Base-by-base conservation (phyloP, 2,329 filamentous ascomycete genomes). In the Clarireedia homoeocarpa region DNA sequence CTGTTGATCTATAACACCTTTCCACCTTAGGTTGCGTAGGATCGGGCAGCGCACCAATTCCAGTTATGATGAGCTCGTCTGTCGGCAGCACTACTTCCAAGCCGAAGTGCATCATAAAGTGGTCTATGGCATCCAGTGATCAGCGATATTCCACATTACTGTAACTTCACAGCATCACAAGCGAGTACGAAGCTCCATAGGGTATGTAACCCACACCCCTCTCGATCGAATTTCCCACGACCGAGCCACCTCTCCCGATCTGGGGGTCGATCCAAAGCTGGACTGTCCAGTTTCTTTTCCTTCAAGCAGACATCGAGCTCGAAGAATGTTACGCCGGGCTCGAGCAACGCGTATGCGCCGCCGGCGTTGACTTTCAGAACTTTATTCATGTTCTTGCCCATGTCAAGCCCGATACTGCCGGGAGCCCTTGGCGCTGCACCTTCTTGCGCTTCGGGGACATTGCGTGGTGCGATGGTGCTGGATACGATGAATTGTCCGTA, bases 301-400 rank as follows among this genome's bases (percentile, higher is more conserved):
- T 72, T 67, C n/a, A 80, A 65, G 51, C 77, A 71, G n/a, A 80
- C 71, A 58, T 81, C 72, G 6, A 82, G 68, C 27, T 73, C 72
- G 54, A 75, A 74, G 62, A 75, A 82, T 0, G 78, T 77, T 0
- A 82, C 79, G 1, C 80, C 79, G 0, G 80, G 80, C 63, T 82
- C 79, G 4, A 83, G 72, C 0, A 82, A 66, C 44, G 72, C 76
- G 54, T 72, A 78, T 20, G 75, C 76, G 44, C 73, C 74, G 15
- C 77, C 74, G 0, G 70, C 71, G 61, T 79, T 74, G 14, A 82
- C 73, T 39, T 78, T 71, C 7, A 82, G 62, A 7, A 83, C 72
- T 60, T 71, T 73, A 63, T 77, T 75, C 78, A 83, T 79, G 42
- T 76, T 71, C 40, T 67, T 73, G 3, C 78, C 78, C n/a, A 81